A percentile compares a stretch with the other conserved stretches of the same genome.
These are phyloP conservation scores for Candida berthetii DNA, from an alignment of 805 yeast species.

Conservation along the genomic window DNA sequence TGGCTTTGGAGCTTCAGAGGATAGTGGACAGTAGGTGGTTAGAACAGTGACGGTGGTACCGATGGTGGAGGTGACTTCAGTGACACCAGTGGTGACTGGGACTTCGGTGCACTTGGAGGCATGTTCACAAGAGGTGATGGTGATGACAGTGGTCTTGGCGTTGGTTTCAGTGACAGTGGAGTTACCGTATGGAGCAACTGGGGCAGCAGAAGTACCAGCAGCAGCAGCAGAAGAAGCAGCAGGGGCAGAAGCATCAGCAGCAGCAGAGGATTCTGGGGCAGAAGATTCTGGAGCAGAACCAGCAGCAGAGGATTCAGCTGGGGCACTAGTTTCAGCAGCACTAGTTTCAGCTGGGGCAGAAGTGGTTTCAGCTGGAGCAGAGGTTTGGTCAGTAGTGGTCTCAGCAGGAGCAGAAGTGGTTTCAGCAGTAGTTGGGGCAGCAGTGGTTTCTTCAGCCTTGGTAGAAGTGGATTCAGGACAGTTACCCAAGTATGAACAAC, in stretches of 20 bases:
- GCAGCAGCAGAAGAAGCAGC: neutral
- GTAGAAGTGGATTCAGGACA: neutral
- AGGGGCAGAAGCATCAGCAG: neutral
- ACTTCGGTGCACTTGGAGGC: neutral
- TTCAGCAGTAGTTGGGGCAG: neutral
- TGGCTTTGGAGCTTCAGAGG: neutral
- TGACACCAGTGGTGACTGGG: neutral
- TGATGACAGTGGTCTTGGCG: neutral
- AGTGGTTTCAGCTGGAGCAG: slow-evolving; percentile 3
- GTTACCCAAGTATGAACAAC: neutral
- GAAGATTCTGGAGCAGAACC: neutral
- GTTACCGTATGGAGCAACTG: neutral
- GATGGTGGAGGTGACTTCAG: neutral
- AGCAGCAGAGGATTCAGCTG: neutral
- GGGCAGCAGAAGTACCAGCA: neutral
- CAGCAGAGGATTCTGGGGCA: neutral
- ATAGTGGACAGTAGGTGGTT: neutral
- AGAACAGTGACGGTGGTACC: neutral
- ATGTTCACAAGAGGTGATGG: neutral
- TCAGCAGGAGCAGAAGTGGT: neutral
- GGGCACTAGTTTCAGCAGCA: neutral
- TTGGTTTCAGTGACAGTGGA: neutral
- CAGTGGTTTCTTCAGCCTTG: neutral
- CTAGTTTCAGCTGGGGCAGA: slow-evolving; percentile 8
- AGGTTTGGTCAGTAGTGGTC: no score